These are phyloP conservation scores for Malassezia obtusa DNA, from an alignment of 1,284 basidiomycete genomes.

Conservation along the genomic window DNA sequence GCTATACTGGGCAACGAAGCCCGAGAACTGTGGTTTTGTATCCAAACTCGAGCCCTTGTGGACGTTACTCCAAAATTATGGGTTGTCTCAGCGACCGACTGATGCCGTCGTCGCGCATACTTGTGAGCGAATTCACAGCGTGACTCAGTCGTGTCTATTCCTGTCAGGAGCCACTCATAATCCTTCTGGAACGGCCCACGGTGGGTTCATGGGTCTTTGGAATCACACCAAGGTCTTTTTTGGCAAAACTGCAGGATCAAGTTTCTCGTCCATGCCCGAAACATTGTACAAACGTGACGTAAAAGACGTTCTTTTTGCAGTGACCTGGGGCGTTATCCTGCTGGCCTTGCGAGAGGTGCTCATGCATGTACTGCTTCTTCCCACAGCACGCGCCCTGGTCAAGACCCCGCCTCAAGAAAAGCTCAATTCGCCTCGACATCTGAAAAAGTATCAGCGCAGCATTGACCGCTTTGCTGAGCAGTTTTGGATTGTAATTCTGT, in stretches of 20 bases:
- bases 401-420: constrained; percentile 3
- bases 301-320: constrained; percentile 32
- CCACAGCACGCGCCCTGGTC: constrained; percentile 24
- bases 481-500: constrained; percentile 79
- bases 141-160: constrained; percentile 10
- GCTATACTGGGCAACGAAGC: neutral
- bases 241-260: neutral
- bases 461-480: constrained; percentile 86
- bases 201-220: neutral
- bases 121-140: constrained; percentile 1
- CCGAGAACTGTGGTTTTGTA: neutral
- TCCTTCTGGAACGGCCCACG: neutral
- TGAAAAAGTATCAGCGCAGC: constrained; percentile 19
- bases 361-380: constrained; percentile 32
- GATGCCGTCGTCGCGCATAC: neutral
- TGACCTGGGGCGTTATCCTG: constrained; percentile 34
- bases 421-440: constrained; percentile 10
- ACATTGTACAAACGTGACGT: constrained; percentile 22
- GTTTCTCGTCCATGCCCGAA: neutral
- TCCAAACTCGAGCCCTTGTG: neutral
- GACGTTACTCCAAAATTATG: neutral
- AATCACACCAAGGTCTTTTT: neutral
- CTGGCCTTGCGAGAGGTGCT: constrained; percentile 27
- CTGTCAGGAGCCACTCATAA: neutral
- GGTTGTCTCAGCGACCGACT: neutral